Evolutionary conservation across 108 stramenopile species (phyloP), one percentile per base, ranked within the genome.

Genomic region (Cyclotella atomus): DNA sequence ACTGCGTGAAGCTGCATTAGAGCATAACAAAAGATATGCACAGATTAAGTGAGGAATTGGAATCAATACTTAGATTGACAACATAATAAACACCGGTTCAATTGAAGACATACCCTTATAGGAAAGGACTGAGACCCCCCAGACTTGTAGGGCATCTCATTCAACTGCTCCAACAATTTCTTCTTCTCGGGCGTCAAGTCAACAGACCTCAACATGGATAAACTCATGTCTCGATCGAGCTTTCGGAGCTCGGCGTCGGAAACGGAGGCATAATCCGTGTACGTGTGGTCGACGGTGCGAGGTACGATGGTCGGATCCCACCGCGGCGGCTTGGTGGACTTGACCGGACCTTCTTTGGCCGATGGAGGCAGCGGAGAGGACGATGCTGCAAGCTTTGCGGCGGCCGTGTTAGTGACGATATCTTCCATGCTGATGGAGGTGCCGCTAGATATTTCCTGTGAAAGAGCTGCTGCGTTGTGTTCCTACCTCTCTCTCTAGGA

Each of bases 51-150:
- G 9, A 49, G 20, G 2, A 50, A 56, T n/a, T n/a, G n/a, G n/a
- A n/a, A n/a, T n/a, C n/a, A n/a, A n/a, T n/a, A n/a, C n/a, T n/a
- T n/a, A n/a, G n/a, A n/a, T n/a, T n/a, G 32, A 0, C 4, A 12
- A 32, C 1, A 21, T 33, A 50, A 46, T 24, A 20, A 41, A 23
- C 20, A 3, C 12, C 20, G 24, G 24, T 15, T 44, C 33, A 44
- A 32, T 34, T 52, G 21, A 3, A 52, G 21, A 59, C 77, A 23
- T 45, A 76, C 75, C 75, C 76, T 83, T 9, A 71, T 75, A 5
- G 83, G 83, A 41, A 84, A 84, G 15, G 83, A 79, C 70, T 67
- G 43, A 0, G 82, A 78, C 19, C 82, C 85, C 25, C 85, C 85
- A 23, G 73, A 57, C 69, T 80, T 71, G 38, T 45, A 73, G 1